A percentile compares a stretch with the other conserved stretches of the same genome.
Conservation (phyloP, 148 eudicot species). For the Limonium bicolor region DNA sequence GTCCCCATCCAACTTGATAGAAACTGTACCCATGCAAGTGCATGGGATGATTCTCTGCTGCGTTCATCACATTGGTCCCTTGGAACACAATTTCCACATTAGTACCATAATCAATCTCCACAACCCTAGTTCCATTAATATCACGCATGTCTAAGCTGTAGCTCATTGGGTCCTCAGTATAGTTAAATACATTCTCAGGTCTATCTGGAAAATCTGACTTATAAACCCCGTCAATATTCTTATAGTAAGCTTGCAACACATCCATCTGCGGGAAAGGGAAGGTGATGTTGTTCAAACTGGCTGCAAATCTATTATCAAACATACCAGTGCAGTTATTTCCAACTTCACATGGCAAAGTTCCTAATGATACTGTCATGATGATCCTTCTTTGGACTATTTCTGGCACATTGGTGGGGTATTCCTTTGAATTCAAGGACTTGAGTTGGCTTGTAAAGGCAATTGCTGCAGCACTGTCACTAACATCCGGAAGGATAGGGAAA, state of each 20-base stretch:
- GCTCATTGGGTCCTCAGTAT: background rate
- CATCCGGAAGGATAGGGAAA: constrained; percentile 13
- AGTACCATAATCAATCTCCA: constrained; percentile 35
- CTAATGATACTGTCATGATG: constrained; percentile 4
- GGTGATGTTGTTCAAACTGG: constrained; percentile 54
- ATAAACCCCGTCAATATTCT: constrained; percentile 29
- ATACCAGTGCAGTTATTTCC: constrained; percentile 22
- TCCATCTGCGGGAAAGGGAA: constrained; percentile 37
- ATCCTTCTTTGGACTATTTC: background rate
- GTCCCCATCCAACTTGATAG: constrained; percentile 50
- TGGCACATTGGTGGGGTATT: constrained; percentile 10
- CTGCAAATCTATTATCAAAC: constrained; percentile 44
- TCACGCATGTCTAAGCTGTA: no score
- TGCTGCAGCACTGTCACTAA: constrained; percentile 6
- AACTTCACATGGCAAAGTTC: constrained; percentile 2
- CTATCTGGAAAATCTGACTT: constrained; percentile 42
- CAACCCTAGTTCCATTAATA: constrained; percentile 6
- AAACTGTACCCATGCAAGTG: constrained; percentile 61
- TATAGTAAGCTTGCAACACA: constrained; percentile 45
- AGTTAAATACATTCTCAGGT: background rate
- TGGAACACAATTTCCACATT: constrained; percentile 46
- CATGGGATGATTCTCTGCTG: constrained; percentile 58
- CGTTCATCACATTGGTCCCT: constrained; percentile 38
- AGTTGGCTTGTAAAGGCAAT: constrained; percentile 3
- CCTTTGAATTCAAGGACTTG: background rate